Evolutionary conservation across 2,329 filamentous ascomycete species (phyloP).

Genomic region (Cadophora luteo-olivacea): DNA sequence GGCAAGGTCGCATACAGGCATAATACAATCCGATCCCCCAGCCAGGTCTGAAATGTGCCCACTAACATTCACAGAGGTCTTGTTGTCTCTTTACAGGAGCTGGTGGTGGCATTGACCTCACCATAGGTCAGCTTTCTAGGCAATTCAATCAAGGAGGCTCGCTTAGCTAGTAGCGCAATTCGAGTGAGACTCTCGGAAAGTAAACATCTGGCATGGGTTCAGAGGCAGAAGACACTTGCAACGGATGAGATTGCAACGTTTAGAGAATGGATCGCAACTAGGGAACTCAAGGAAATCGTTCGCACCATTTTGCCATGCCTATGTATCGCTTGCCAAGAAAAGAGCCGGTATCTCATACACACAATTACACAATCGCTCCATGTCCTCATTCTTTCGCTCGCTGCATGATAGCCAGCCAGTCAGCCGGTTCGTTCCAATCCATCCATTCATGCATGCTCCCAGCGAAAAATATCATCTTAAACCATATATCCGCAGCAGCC

Average conservation of each 20-base stretch:
- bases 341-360: conserved; percentile 1
- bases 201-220: background rate
- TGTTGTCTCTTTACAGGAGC: too few species aligned
- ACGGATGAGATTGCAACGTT: background rate
- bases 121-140: background rate
- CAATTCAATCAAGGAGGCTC: background rate
- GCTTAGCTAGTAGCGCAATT: background rate
- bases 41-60: too few species aligned
- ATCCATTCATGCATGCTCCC: conserved; percentile 7
- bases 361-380: conserved; percentile 7
- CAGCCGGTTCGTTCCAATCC: background rate
- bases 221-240: background rate
- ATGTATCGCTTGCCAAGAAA: background rate
- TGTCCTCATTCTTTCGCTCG: background rate
- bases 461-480: background rate
- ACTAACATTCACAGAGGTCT: too few species aligned
- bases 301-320: conserved; percentile 5
- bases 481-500: conserved; percentile 4
- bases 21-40: too few species aligned
- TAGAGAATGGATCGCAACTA: background rate
- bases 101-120: too few species aligned
- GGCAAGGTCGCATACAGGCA: too few species aligned
- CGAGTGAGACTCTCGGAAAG: background rate
- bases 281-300: background rate
- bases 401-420: background rate